These are phyloP conservation scores for Leishmania lainsoni DNA, from an alignment of 208 protist genomes.

Conservation along the genomic window DNA sequence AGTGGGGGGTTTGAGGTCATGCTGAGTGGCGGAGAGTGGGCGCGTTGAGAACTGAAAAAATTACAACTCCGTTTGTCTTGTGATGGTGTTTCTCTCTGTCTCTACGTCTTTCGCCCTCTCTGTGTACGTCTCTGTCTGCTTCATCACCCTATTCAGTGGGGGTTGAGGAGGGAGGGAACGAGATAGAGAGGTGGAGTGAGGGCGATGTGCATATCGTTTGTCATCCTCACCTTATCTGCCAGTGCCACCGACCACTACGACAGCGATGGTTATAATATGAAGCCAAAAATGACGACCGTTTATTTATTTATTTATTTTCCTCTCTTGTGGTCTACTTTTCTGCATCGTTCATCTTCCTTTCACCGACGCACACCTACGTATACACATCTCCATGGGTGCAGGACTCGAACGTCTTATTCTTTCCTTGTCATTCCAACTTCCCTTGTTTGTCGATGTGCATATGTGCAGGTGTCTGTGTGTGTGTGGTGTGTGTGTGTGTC, in stretches of 20 bases:
- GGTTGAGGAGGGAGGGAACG: no score
- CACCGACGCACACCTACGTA: no score
- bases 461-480: no score
- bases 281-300: no score
- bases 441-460: no score
- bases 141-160: neutral
- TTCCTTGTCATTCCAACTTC: neutral
- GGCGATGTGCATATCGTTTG: neutral
- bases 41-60: neutral
- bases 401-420: neutral
- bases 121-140: neutral
- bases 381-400: neutral
- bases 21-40: neutral
- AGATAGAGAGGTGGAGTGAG: neutral
- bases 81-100: neutral
- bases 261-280: no score
- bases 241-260: no score
- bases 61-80: neutral
- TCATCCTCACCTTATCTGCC: neutral
- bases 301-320: no score
- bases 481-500: neutral
- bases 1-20: neutral
- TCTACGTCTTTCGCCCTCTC: neutral
- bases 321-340: no score
- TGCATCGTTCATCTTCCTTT: no score